Base-by-base conservation (phyloP, 352 stramenopile species). In the Globisporangium splendens region DNA sequence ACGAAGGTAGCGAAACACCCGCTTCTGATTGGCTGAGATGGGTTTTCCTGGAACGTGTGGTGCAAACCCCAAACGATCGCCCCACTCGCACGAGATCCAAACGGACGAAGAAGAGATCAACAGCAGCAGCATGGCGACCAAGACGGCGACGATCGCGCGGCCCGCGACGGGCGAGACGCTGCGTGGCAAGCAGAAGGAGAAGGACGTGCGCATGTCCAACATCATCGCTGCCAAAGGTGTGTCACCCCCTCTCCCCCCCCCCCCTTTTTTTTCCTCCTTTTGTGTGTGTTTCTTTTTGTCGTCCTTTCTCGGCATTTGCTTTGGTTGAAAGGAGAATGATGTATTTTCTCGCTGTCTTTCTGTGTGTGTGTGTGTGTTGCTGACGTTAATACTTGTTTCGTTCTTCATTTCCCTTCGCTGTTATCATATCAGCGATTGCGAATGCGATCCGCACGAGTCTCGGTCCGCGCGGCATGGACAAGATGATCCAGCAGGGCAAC, bases 401-500 rank as follows among this genome's bases (percentile, higher is more conserved):
- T 3, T 31, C 2, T 5, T 31, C 5, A 31, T 31, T 31, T 2
- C 24, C 5, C 2, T 31, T 31, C 24, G 5, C n/a, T n/a, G 5
- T 31, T 31, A 31, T 35, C 3, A 10, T 35, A 35, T 35, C 44
- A 94, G 97, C 96, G 22, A 98, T 99, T 14, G 97, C 97, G 8
- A 97, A 99, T 75, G 96, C 97, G 38, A 96, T 99, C 65, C 91
- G 97, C 56, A 99, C 97, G 59, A 98, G 91, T 58, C 82, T 99
- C 21, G 98, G 98, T 0, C 98, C 98, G 11, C 89, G 96, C 20
- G 97, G 97, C 47, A 99, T 99, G 97, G 97, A 99, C 88, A 99
- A 99, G 85, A 98, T 99, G 79, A 98, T 99, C 71, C 92, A 98
- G 73, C 87, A 97, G 53, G 86, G 88, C 56, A 95, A 98, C 65